These are phyloP conservation scores for Xylaria multiplex DNA, from an alignment of 2,329 filamentous ascomycete genomes.

Conservation along the genomic window DNA sequence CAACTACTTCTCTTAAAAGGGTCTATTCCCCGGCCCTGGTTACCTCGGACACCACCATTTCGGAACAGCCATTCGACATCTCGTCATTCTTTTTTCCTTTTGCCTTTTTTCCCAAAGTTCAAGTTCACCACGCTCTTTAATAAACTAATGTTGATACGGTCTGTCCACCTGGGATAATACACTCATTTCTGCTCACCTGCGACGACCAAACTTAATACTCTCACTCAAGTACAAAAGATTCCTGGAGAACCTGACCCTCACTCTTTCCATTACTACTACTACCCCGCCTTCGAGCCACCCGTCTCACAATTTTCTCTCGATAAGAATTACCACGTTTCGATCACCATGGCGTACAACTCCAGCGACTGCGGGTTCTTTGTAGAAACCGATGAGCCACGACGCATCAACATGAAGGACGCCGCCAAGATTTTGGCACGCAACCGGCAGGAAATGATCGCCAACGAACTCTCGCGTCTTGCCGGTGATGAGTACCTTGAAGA, in stretches of 20 bases:
- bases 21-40: slow-evolving; percentile 57
- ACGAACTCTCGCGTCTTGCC: slow-evolving; percentile 85
- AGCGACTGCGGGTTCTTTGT: slow-evolving; percentile 64
- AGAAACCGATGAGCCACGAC: slow-evolving; percentile 64
- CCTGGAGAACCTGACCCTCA: slow-evolving; percentile 63
- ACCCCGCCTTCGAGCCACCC: slow-evolving; percentile 44
- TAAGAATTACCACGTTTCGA: slow-evolving; percentile 33
- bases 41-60: slow-evolving; percentile 52
- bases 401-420: slow-evolving; percentile 77
- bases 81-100: slow-evolving; percentile 64
- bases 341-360: slow-evolving; percentile 59
- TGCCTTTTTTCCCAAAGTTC: slow-evolving; percentile 53
- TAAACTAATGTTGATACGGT: slow-evolving; percentile 64
- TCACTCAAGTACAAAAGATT: slow-evolving; percentile 55
- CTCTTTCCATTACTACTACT: slow-evolving; percentile 53
- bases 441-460: slow-evolving; percentile 86
- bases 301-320: slow-evolving; percentile 47
- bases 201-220: slow-evolving; percentile 52
- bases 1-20: slow-evolving; percentile 57
- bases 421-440: slow-evolving; percentile 81
- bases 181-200: slow-evolving; percentile 54
- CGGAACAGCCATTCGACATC: slow-evolving; percentile 60
- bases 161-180: slow-evolving; percentile 56
- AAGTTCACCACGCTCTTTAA: slow-evolving; percentile 68
- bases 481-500: slow-evolving; percentile 94